phyloP scores from a whole-genome alignment of 352 stramenopile species.

The Phytophthora ramorum region DNA sequence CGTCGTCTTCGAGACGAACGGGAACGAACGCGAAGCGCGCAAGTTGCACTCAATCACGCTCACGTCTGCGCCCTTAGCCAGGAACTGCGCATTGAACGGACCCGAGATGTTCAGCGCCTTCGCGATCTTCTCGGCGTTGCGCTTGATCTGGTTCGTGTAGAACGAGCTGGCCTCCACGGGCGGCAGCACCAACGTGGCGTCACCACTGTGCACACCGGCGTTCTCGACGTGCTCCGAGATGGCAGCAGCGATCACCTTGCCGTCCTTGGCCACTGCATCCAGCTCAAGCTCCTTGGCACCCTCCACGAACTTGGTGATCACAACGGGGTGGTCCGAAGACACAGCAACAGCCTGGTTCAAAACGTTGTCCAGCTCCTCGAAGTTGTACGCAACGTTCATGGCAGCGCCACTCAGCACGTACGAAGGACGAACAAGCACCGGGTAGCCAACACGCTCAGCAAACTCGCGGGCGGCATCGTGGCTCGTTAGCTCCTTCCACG shows the following conservation, averaged over 20 bases:
- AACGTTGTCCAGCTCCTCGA: constrained; percentile 88
- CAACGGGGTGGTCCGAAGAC: constrained; percentile 96
- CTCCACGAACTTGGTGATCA: constrained; percentile 98
- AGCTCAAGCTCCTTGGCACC: constrained; percentile 99
- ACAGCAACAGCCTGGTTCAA: constrained; percentile 94
- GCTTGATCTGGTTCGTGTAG: constrained; percentile 98
- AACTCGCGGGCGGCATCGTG: constrained; percentile 92
- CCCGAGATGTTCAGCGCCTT: constrained; percentile 97
- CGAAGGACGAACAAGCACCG: constrained; percentile 96
- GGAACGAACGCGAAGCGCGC: constrained; percentile 98
- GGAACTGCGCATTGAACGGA: constrained; percentile 99
- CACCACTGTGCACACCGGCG: constrained; percentile 99
- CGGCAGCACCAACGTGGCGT: constrained; percentile 98
- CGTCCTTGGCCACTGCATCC: constrained; percentile 97
- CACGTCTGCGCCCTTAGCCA: constrained; percentile 98
- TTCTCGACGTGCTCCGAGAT: constrained; percentile 99
- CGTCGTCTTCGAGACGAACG: constrained; percentile 99
- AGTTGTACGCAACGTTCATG: constrained; percentile 98
- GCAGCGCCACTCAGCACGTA: constrained; percentile 98
- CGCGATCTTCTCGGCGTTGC: constrained; percentile 95
- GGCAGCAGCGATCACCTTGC: constrained; percentile 98
- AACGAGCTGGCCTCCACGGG: constrained; percentile 97
- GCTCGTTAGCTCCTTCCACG: constrained; percentile 92
- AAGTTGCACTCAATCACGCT: constrained; percentile 99
- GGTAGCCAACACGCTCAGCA: constrained; percentile 94